Conservation (phyloP, 495 filamentous ascomycete genomes). For the Penicillium cinerascens region DNA sequence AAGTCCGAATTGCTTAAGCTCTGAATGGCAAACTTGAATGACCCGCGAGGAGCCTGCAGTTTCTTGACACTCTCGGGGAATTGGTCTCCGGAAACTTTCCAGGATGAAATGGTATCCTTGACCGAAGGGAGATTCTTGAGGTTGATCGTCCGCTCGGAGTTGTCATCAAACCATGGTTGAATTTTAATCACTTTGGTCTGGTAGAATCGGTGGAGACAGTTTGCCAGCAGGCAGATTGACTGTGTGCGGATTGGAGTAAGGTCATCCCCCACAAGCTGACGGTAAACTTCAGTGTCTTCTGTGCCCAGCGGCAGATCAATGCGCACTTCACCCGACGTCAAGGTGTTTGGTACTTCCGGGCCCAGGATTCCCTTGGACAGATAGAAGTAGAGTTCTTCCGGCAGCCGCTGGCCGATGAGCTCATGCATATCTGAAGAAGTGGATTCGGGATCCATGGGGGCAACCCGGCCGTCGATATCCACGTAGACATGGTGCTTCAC, state of each 20-base stretch:
- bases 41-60: conserved; percentile 36
- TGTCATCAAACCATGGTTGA: conserved; percentile 81
- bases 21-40: conserved; percentile 44
- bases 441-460: conserved; percentile 62
- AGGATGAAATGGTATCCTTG: conserved; percentile 60
- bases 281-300: conserved; percentile 76
- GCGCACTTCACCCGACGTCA: conserved; percentile 71
- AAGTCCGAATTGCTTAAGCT: conserved; percentile 64
- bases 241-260: conserved; percentile 69
- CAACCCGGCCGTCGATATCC: conserved; percentile 68
- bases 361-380: conserved; percentile 78
- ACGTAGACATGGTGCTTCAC: conserved; percentile 86
- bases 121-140: conserved; percentile 60
- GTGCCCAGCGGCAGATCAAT: conserved; percentile 78
- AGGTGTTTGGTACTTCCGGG: conserved; percentile 73
- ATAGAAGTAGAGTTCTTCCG: conserved; percentile 90
- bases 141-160: conserved; percentile 59
- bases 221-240: conserved; percentile 70
- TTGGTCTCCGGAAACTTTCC: conserved; percentile 63
- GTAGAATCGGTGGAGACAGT: conserved; percentile 76
- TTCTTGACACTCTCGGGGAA: conserved; percentile 43
- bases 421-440: conserved; percentile 80
- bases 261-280: conserved; percentile 66
- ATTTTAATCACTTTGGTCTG: conserved; percentile 70
- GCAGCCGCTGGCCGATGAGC: conserved; percentile 83